These are phyloP conservation scores for Iris macrosiphon DNA, from an alignment of 106 monocot genomes.

Conservation along the genomic window DNA sequence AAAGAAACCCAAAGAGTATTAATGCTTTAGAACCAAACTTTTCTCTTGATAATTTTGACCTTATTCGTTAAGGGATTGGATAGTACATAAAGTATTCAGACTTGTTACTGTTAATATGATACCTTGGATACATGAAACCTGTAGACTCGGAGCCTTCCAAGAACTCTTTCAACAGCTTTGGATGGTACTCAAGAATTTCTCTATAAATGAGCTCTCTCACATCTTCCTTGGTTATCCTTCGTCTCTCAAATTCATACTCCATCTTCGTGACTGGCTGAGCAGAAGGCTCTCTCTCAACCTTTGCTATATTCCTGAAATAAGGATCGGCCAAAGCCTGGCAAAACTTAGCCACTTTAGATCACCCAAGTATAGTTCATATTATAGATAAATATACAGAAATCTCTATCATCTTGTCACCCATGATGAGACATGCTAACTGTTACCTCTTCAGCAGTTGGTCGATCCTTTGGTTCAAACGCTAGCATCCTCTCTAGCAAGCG, in stretches of 20 bases:
- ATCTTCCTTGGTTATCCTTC: slow-evolving; percentile 70
- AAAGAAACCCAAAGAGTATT: too few species aligned
- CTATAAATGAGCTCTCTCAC: slow-evolving; percentile 75
- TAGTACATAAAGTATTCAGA: too few species aligned
- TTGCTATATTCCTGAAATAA: slow-evolving; percentile 74
- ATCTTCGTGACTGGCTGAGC: slow-evolving; percentile 65
- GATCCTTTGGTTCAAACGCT: slow-evolving; percentile 81
- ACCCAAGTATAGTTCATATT: neutral
- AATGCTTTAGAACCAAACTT: too few species aligned
- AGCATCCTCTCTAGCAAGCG: slow-evolving; percentile 70
- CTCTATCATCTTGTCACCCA: neutral
- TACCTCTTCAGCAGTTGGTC: slow-evolving; percentile 83
- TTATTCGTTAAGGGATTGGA: too few species aligned
- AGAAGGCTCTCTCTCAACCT: slow-evolving; percentile 77
- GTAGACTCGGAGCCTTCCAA: slow-evolving; percentile 56
- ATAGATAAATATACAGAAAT: neutral
- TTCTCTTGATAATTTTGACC: too few species aligned
- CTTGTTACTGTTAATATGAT: slow-evolving; percentile 1
- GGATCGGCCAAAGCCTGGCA: slow-evolving; percentile 76
- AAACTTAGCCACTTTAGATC: slow-evolving; percentile 22
- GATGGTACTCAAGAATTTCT: slow-evolving; percentile 88
- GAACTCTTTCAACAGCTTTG: slow-evolving; percentile 63
- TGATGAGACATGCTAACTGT: slow-evolving; percentile 12
- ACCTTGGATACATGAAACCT: slow-evolving; percentile 87
- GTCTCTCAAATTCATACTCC: slow-evolving; percentile 84